Evolutionary conservation across 257 asterid genomes (phyloP).

Genomic region (Echites panduratus): DNA sequence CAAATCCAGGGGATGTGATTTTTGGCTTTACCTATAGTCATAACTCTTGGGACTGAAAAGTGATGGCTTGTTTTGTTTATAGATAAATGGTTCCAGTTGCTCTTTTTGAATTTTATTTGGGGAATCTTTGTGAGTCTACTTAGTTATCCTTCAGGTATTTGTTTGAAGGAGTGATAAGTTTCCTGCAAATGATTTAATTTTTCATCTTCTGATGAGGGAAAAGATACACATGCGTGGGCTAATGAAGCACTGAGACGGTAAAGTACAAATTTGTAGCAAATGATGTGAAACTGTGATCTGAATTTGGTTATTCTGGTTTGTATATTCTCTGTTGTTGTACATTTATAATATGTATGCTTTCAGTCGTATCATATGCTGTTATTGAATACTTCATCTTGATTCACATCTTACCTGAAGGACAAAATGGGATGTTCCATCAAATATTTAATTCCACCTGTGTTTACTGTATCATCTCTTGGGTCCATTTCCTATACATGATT

Average conservation of each 20-base stretch:
- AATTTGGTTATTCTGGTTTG: slow-evolving; percentile 1
- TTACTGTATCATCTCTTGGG: neutral
- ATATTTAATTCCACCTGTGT: neutral
- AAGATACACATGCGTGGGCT: neutral
- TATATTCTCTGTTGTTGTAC: slow-evolving; percentile 4
- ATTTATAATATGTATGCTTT: neutral
- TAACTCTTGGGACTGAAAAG: neutral
- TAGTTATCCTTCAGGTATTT: slow-evolving; percentile 1
- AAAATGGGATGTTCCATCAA: too few relatives aligned
- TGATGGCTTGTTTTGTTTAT: neutral
- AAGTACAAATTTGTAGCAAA: neutral
- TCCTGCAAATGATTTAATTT: neutral
- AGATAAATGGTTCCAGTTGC: neutral
- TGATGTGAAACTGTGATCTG: slow-evolving; percentile 1
- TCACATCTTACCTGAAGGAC: neutral
- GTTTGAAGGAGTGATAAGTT: neutral
- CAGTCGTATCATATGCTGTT: too few relatives aligned
- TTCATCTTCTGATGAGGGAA: neutral
- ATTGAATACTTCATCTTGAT: neutral
- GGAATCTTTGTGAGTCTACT: neutral
- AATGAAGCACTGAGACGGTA: neutral
- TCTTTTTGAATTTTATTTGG: neutral
- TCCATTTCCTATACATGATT: neutral
- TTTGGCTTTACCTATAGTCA: neutral
- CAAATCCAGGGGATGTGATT: neutral